Conservation (phyloP, 139 green algal genomes). For the Edaphochlamys debaryana region DNA sequence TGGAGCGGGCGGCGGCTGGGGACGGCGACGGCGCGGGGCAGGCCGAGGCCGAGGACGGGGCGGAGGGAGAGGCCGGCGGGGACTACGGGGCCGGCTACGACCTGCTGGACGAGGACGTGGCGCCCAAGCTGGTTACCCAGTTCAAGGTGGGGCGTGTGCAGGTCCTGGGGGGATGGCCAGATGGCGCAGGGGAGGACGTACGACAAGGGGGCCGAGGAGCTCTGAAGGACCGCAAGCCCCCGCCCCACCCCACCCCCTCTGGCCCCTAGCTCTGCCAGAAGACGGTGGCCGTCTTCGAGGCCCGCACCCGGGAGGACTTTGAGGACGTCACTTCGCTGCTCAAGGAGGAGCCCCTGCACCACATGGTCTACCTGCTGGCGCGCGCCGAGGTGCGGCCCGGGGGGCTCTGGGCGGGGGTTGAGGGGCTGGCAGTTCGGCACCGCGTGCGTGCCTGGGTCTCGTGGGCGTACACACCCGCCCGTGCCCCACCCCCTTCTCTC, state of each 20-base stretch:
- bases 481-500: no score
- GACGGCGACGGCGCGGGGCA: no score
- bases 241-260: no score
- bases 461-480: no score
- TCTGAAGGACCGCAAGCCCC: no score
- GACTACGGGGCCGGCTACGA: neutral
- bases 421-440: no score
- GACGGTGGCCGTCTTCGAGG: conserved; percentile 70
- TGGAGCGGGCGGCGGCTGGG: neutral
- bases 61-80: no score
- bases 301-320: conserved; percentile 72
- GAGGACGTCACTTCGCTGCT: conserved; percentile 72
- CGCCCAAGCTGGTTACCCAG: conserved; percentile 65
- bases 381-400: conserved; percentile 57
- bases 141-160: conserved; percentile 54
- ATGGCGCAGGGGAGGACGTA: no score
- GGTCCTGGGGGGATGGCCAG: no score
- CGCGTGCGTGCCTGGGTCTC: no score
- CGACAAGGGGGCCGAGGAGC: no score
- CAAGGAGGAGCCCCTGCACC: conserved; percentile 71
- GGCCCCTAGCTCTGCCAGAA: conserved; percentile 46
- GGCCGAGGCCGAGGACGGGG: neutral
- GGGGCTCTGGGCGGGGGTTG: neutral
- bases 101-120: conserved; percentile 39
- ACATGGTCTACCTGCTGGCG: conserved; percentile 76